Percentiles rank a stretch among this genome's conserved stretches.
Conservation (phyloP, 2,329 filamentous ascomycete genomes). For the Hymenoscyphus albidus region DNA sequence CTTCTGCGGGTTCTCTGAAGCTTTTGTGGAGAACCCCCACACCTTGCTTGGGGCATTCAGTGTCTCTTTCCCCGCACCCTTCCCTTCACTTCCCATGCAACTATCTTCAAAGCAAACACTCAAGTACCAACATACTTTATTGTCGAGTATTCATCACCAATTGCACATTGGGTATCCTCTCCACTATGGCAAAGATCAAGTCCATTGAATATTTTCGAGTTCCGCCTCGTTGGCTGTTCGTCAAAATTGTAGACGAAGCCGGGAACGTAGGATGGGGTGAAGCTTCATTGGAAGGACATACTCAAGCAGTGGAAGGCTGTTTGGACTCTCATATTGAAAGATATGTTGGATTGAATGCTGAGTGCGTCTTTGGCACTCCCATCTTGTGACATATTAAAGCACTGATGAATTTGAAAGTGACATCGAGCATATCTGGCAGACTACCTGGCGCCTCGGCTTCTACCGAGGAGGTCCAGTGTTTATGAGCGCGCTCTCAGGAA, state of each 20-base stretch:
- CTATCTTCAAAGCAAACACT: too few species aligned
- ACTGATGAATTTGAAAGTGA: constrained; percentile 45
- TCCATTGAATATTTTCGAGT: constrained; percentile 71
- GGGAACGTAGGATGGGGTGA: constrained; percentile 70
- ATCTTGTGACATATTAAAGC: background rate
- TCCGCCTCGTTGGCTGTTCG: constrained; percentile 72
- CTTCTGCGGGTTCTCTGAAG: too few species aligned
- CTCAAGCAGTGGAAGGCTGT: constrained; percentile 69
- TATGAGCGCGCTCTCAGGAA: constrained; percentile 73
- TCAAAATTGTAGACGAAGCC: constrained; percentile 67
- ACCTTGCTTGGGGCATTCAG: too few species aligned
- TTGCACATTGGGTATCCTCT: background rate
- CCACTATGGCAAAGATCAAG: constrained; percentile 58
- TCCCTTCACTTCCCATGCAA: too few species aligned
- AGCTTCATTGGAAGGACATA: constrained; percentile 69
- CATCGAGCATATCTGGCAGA: constrained; percentile 79
- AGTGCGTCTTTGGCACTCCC: constrained; percentile 44
- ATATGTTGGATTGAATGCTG: constrained; percentile 64
- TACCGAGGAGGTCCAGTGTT: constrained; percentile 76
- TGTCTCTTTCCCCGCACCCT: too few species aligned
- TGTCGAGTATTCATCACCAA: background rate
- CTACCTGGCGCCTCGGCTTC: constrained; percentile 66
- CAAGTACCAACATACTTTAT: too few species aligned
- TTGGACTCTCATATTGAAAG: constrained; percentile 62
- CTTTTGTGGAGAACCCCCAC: too few species aligned